A percentile compares a stretch with the other conserved stretches of the same genome.
phyloP scores from a whole-genome alignment of 208 protist genomes.

The Leptomonas pyrrhocoris region DNA sequence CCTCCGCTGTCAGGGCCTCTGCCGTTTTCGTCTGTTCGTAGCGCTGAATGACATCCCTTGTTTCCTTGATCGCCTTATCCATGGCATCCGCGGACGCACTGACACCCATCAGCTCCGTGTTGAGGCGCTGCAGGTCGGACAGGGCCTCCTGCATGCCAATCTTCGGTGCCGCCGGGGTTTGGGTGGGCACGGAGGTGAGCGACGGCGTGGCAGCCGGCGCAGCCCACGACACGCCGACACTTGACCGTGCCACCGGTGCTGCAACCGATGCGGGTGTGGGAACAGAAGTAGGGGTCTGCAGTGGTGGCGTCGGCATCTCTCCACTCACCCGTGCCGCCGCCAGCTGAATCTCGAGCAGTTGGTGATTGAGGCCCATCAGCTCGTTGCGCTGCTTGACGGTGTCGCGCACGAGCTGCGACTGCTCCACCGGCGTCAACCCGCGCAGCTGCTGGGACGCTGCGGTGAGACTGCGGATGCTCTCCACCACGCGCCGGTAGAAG shows the following conservation, averaged over 20 bases:
- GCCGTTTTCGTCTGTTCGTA: slow-evolving; percentile 52
- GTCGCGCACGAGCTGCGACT: slow-evolving; percentile 62
- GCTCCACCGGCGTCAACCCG: slow-evolving; percentile 58
- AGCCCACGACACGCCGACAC: slow-evolving; percentile 18
- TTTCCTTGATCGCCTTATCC: slow-evolving; percentile 75
- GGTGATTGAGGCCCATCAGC: slow-evolving; percentile 65
- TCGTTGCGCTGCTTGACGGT: slow-evolving; percentile 77
- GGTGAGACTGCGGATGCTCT: slow-evolving; percentile 31
- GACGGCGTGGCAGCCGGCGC: not conserved
- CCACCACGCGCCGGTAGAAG: slow-evolving; percentile 52
- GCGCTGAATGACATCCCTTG: slow-evolving; percentile 58
- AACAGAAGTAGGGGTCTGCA: not conserved
- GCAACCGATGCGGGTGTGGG: not conserved
- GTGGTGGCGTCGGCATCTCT: not conserved
- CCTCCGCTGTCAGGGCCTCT: slow-evolving; percentile 52
- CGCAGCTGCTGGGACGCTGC: slow-evolving; percentile 25
- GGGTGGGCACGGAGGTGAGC: slow-evolving; percentile 2
- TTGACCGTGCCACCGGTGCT: not conserved
- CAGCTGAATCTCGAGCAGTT: slow-evolving; percentile 72
- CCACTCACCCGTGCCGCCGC: slow-evolving; percentile 34
- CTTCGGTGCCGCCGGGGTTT: slow-evolving; percentile 9
- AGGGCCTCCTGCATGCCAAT: slow-evolving; percentile 56
- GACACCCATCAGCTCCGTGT: slow-evolving; percentile 62
- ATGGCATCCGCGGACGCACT: slow-evolving; percentile 72
- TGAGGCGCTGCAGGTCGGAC: slow-evolving; percentile 62